Base-by-base conservation (phyloP, 2,329 filamentous ascomycete genomes). In the Trichophyton simii region DNA sequence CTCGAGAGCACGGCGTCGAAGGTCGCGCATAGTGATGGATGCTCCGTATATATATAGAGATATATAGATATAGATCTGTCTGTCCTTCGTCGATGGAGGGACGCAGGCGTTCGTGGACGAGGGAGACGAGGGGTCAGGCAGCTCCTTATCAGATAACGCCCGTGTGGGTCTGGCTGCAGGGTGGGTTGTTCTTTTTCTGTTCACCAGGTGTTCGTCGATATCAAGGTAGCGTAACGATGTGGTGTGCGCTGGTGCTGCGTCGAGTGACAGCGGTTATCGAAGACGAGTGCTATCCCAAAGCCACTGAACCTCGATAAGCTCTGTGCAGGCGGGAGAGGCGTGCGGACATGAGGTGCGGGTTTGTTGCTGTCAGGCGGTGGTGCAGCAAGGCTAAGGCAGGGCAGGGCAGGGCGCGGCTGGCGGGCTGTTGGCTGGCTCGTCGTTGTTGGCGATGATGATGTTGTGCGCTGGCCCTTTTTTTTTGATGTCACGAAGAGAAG, bases 1-100 rank as follows among this genome's bases (percentile, higher is more conserved):
- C 76, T 86, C 83, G 44, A 85, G 79, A 61, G 82, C 83, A 68
- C 82, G 80, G 67, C 83, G 79, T 65, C 83, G 74, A 60, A 78
- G 71, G 66, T 79, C 77, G 54, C 75, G 76, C 77, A 79, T 79
- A 59, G 34, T 75, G 68, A 42, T 36, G 34, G 28, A 55, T 57
- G n/a, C 28, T 55, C 52, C 52, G 18, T 44, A n/a, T 20, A 7
- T 46, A 18, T 20, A 5, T 25, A 20, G 7, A 22, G 20, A 20
- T 11, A 25, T 46, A 48, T 15, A 59, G 5, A 31, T 31, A 31
- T 44, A 59, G n/a, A n/a, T 15, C 25, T 38, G n/a, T 36, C 25
- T 11, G 6, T n/a, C 36, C 15, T 18, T 13, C n/a, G 41, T 41
- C 54, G 13, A 15, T 31, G 25, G 34, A 7, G 15, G 25, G n/a